A percentile compares a stretch with the other conserved stretches of the same genome.
Conservation (phyloP, 2,329 filamentous ascomycete genomes). For the Emergomyces africanus region DNA sequence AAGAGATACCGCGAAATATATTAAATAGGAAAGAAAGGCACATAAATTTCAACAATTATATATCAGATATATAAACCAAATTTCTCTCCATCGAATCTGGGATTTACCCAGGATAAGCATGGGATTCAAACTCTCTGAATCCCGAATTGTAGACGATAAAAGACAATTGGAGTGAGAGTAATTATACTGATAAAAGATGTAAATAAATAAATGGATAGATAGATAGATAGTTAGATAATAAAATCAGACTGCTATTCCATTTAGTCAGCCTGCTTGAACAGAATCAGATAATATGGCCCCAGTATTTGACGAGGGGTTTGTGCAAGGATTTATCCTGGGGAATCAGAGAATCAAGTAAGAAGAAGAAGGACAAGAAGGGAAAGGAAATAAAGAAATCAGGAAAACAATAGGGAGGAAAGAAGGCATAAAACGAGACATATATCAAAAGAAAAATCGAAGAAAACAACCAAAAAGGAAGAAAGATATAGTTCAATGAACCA, state of each 20-base stretch:
- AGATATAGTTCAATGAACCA: not conserved
- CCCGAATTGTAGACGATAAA: not conserved
- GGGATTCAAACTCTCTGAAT: too few species aligned
- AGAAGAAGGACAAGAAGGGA: not conserved
- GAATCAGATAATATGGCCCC: not conserved
- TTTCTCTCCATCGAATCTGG: not conserved
- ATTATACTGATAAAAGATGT: not conserved
- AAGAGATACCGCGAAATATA: not conserved
- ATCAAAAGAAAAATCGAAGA: not conserved
- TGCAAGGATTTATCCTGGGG: not conserved
- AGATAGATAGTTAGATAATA: not conserved
- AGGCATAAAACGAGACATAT: not conserved
- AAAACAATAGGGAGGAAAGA: not conserved
- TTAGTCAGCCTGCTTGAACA: not conserved
- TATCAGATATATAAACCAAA: not conserved
- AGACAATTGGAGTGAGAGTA: not conserved
- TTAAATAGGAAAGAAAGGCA: not conserved
- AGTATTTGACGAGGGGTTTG: not conserved
- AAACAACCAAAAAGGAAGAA: not conserved
- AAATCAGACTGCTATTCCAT: not conserved
- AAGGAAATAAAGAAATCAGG: not conserved
- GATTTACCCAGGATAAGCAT: not conserved
- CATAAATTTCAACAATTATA: slow-evolving; percentile 7
- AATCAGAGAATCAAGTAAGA: not conserved
- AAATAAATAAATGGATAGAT: not conserved